Conservation (phyloP, 345 rosid species). For the Rhodamnia rubescens region DNA sequence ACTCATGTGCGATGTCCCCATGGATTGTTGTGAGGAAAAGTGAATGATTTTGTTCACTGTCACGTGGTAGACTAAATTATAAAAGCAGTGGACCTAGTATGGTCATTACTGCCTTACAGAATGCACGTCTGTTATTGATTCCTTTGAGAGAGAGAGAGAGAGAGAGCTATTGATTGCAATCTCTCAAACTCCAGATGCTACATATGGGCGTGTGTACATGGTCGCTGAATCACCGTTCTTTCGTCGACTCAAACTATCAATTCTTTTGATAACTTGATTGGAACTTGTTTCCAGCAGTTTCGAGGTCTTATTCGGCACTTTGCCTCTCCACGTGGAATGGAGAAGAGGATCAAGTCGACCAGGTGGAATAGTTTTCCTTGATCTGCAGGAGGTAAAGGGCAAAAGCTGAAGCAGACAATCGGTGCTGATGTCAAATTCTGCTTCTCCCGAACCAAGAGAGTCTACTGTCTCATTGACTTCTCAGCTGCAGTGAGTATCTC, state of each 20-base stretch:
- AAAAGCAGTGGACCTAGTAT: neutral
- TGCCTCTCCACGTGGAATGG: neutral
- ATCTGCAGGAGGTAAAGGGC: conserved; percentile 16
- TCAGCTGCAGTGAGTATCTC: conserved; percentile 21
- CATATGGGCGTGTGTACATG: neutral
- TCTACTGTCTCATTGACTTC: conserved; percentile 8
- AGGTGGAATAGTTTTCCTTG: neutral
- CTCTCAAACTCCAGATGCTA: neutral
- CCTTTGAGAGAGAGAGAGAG: neutral
- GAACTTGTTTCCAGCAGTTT: neutral
- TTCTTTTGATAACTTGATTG: neutral
- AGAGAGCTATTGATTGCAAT: neutral
- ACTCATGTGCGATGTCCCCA: neutral
- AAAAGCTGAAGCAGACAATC: conserved; percentile 2
- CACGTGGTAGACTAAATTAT: neutral
- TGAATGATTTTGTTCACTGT: neutral
- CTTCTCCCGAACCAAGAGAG: conserved; percentile 33
- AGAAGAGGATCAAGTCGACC: neutral
- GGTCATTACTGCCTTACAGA: neutral
- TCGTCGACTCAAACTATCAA: neutral
- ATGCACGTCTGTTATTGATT: neutral
- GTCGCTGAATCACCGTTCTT: neutral
- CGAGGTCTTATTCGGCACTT: neutral
- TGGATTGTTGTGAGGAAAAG: neutral
- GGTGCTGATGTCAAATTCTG: conserved; percentile 54